Percentiles rank a stretch among this genome's conserved stretches.
Conservation (phyloP, 106 monocot species). For the Dendrobium chrysotoxum region DNA sequence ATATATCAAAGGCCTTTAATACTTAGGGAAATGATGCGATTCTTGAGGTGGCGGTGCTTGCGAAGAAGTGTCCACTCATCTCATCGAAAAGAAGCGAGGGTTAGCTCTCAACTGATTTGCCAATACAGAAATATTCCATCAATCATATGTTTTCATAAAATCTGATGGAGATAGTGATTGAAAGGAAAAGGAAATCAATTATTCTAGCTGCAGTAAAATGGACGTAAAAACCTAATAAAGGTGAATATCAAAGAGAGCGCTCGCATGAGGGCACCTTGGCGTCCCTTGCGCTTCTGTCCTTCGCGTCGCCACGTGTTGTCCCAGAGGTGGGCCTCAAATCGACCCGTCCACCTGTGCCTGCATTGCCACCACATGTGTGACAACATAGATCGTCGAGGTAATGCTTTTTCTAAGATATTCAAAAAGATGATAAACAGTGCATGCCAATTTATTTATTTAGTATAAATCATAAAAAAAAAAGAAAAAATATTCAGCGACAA, state of each 20-base stretch:
- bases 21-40: too few relatives aligned
- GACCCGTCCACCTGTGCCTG: slow-evolving; percentile 93
- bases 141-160: background rate
- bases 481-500: too few relatives aligned
- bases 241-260: background rate
- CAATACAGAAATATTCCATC: background rate
- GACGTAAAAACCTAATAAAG: background rate
- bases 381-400: background rate
- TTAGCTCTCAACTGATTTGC: background rate
- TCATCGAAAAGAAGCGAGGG: background rate
- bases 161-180: background rate
- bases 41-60: background rate
- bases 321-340: slow-evolving; percentile 94
- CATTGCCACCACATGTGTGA: background rate
- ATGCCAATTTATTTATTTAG: background rate
- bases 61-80: background rate
- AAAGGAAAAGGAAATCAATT: background rate
- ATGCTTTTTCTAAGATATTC: too few relatives aligned
- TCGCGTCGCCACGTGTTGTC: slow-evolving; percentile 77
- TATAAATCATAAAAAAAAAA: background rate
- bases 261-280: slow-evolving; percentile 49
- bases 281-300: slow-evolving; percentile 79
- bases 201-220: background rate
- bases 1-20: background rate
- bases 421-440: background rate